Base-by-base conservation (phyloP, 2,329 filamentous ascomycete species). In the Plenodomus biglobosus region DNA sequence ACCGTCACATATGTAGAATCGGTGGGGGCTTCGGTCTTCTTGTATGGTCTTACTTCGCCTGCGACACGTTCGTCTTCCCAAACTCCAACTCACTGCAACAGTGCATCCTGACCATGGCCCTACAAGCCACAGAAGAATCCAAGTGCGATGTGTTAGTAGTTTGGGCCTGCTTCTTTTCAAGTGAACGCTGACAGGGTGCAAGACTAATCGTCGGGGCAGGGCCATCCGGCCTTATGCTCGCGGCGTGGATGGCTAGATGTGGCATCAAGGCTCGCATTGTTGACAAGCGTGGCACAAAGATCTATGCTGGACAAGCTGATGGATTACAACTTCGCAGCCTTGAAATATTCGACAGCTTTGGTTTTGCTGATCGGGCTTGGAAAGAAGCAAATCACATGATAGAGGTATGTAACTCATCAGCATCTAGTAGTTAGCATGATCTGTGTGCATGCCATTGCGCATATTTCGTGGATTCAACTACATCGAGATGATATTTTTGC, bases 331-430 rank as follows among this genome's bases (percentile, higher is more conserved):
- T 67, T 21, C 71, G 74, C 22, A 74, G 69, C 38, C 53, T 76
- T 15, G 74, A 77, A 53, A 75, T 76, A 13, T 74, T 76, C 44
- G 73, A 90, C 58, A 84, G 81, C 41, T 86, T 90, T 56, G 86
- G 83, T 0, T 81, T 90, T 48, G 83, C 76, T 2, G 80, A 88
- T 53, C 73, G 80, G 3, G 80, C 79, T 1, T 84, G 83, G 80
- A 84, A 83, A 40, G 85, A 88, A 58, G 78, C 81, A 11, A 86
- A 86, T 62, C 84, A 84, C 61, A 81, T 88, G 74, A 75, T 86
- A n/a, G 85, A 87, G 73, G 82, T 86, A 47, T 66, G 74, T 27
- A 8, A 10, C 27, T 5, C 27, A 32, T 32, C 27, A 32, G 27
- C 27, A 8, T 32, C 13, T 3, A 10, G 13, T 6, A 11, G 22